Conservation (phyloP, 176 grass and related monocot species). For the Aechmea fasciata region DNA sequence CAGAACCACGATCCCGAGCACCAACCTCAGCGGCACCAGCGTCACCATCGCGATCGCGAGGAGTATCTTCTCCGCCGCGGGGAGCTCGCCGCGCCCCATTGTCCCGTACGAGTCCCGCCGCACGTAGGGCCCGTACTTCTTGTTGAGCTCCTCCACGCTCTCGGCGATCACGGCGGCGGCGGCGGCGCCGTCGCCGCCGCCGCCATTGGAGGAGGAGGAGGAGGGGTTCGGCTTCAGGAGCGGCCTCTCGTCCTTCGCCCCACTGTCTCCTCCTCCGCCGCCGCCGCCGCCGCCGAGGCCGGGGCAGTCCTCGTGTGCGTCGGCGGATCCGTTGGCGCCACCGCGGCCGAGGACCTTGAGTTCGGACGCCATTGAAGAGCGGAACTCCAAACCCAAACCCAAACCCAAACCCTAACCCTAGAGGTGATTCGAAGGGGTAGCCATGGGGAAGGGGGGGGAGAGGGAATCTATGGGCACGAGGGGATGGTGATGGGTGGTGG, state of each 20-base stretch:
- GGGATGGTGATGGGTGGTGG: background rate
- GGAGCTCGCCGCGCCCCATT: slow-evolving; percentile 53
- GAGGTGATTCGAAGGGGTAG: background rate
- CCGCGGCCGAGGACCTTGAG: background rate
- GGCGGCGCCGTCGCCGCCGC: background rate
- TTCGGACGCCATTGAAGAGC: background rate
- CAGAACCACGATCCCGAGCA: slow-evolving; percentile 38
- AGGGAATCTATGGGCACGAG: too few relatives aligned
- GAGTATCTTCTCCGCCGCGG: slow-evolving; percentile 28
- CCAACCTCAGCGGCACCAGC: slow-evolving; percentile 57
- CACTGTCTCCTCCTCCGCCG: background rate
- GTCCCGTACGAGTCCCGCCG: slow-evolving; percentile 60
- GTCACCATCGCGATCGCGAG: slow-evolving; percentile 28
- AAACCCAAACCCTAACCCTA: slow-evolving; percentile 4
- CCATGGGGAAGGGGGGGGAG: slow-evolving; percentile 9
- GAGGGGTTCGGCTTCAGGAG: slow-evolving; percentile 20
- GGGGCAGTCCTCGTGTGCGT: background rate
- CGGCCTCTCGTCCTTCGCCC: slow-evolving; percentile 3
- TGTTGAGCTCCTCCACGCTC: slow-evolving; percentile 49
- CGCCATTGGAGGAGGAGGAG: slow-evolving; percentile 1
- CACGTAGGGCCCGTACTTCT: slow-evolving; percentile 64
- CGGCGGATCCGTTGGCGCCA: background rate
- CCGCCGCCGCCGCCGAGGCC: slow-evolving; percentile 1
- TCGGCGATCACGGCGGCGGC: slow-evolving; percentile 15
- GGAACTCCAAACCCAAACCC: slow-evolving; percentile 18